Evolutionary conservation across 352 stramenopile genomes (phyloP), one percentile per base, ranked within the genome.

Genomic region (Phytophthora nicotianae): DNA sequence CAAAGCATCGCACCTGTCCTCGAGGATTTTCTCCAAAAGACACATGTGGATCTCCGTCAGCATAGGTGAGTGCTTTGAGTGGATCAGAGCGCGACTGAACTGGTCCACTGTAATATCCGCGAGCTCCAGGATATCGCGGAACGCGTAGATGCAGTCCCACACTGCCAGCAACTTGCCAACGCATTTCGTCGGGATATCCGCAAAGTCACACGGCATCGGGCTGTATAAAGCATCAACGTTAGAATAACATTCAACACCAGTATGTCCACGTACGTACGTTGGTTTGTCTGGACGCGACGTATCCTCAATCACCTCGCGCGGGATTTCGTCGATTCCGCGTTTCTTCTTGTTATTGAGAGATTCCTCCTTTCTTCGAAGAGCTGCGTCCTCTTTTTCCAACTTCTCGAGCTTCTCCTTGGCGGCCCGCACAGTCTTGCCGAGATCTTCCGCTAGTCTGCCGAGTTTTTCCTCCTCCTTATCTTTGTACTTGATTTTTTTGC

Each of bases 401-500:
- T 93, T 95, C 21, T 96, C 88, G 0, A 96, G 70, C 27, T 88
- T 86, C 35, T 96, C 88, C 51, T 95, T 96, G 1, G 83, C 72
- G 5, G 72, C 40, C 8, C 84, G 81, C 19, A 96, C 83, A 0
- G 83, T 92, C 56, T 91, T 75, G n/a, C 76, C 83, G 8, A 93
- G 72, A 52, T 94, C 75, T 50, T 96, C 87, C 0, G 87, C 87
- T 0, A 96, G 63, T 45, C 78, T 86, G 17, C 87, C 87, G 16
- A 96, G 72, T 40, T 86, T 96, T 45, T 96, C 87, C 40, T 96
- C 87, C 47, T 96, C 87, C 51, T 93, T 90, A 58, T 94, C 87
- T 67, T 94, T 93, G 68, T 94, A 96, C 69, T 93, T 93, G 75
- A 96, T 78, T 63, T 96, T 96, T 70, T 92, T 90, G 50, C 81